Base-by-base conservation (phyloP, 2,329 filamentous ascomycete species). In the Aspergillus niger region DNA sequence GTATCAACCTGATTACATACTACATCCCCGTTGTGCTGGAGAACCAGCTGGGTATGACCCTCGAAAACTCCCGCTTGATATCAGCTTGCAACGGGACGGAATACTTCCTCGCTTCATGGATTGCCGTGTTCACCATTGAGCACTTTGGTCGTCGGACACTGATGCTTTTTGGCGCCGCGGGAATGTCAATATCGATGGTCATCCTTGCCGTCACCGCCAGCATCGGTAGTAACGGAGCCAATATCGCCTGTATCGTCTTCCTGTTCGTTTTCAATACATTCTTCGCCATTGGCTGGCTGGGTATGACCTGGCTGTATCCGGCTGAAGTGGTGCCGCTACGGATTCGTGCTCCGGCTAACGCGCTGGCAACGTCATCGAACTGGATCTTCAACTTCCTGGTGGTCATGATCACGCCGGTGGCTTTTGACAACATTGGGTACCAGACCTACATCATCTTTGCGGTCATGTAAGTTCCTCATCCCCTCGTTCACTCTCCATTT, bases 121-220 rank as follows among this genome's bases (percentile, higher is more conserved):
- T 84, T 24, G 77, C 81, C 2, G 76, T 84, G 32, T 82, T 82
- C 62, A 78, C 79, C 10, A 79, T 83, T 59, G 81, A 84, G 65
- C 77, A 76, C 54, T 72, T 82, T 55, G 81, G 81, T 13, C 78
- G 90, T 28, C 83, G 89, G 17, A 84, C 85, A 69, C 82, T 92
- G 62, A 91, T 92, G 88, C 76, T 92, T 17, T 85, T 91, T 63
- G 89, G 89, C 56, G 85, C 86, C 0, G 76, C 84, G 36, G 86
- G 86, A 0, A 87, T 88, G 79, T 86, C 85, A 39, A 70, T 82
- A 1, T 86, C 85, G 55, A 91, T 91, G 89, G 83, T 86, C 2
- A 81, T 91, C 24, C 70, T 83, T 3, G 77, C 80, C 5, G 69
- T 72, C 38, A 67, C 69, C 3, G 69, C 72, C 30, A 70, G 60